Evolutionary conservation across 2,329 filamentous ascomycete species (phyloP), one percentile per base, ranked within the genome.

Genomic region (Huntiella bhutanensis): DNA sequence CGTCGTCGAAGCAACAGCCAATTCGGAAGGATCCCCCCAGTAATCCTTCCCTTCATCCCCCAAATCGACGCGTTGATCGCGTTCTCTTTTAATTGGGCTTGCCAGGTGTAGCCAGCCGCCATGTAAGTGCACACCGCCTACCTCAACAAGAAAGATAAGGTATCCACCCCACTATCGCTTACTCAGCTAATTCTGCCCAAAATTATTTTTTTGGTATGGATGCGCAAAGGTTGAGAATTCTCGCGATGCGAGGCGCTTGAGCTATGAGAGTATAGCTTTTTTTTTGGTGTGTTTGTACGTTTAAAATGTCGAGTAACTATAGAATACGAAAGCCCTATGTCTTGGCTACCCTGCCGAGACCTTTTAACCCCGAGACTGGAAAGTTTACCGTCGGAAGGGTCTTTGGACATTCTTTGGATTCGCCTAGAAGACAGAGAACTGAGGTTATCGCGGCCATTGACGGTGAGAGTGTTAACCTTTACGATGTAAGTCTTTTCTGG

Each of bases 291-390:
- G 4, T n/a, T 36, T 36, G 34, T 36, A 10, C 5, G 34, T 36
- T 15, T 28, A 53, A 54, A 28, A 77, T 77, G 73, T 66, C 71
- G 53, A 69, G 70, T 39, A 70, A 71, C 52, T 74, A 77, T 54
- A 70, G 71, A 51, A 69, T 80, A 47, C 73, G 78, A 57, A 69
- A 69, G 61, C 75, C 76, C n/a, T 77, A 74, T 55, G 68, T 77
- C 49, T 62, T 80, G 52, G 71, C 74, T 33, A 62, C 71, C 6
- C 62, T 80, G 40, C 74, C 76, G 8, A 63, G 67, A 37, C 73
- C 75, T 2, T 64, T 78, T 43, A 71, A 75, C 52, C 62, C 59
- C 3, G 55, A 57, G 4, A 61, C 60, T 43, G 58, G 57, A 50
- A 64, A 61, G 47, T 76, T 72, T 57, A 67, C 70, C 34, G 70